Conservation (phyloP, 2,329 filamentous ascomycete species). For the Calonectria leucothoes region DNA sequence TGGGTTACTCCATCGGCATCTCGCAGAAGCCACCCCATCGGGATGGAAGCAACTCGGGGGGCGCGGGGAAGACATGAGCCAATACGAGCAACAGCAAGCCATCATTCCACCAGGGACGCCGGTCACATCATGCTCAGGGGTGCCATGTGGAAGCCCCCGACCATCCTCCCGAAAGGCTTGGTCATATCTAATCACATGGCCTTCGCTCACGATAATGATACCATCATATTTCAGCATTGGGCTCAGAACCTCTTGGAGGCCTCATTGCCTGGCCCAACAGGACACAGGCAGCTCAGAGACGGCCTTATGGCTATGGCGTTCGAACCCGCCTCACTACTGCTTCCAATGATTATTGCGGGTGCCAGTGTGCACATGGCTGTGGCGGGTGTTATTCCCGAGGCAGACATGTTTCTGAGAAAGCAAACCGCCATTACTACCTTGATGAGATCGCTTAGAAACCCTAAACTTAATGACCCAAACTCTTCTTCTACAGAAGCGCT, state of each 20-base stretch:
- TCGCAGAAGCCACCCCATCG: neutral
- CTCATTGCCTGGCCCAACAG: neutral
- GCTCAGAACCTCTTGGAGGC: neutral
- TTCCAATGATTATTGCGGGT: slow-evolving; percentile 10
- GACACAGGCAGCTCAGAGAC: neutral
- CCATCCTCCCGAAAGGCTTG: neutral
- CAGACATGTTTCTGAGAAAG: neutral
- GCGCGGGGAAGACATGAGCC: neutral
- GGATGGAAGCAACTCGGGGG: neutral
- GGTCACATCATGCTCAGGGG: neutral
- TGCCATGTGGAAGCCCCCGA: neutral
- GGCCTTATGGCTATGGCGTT: neutral
- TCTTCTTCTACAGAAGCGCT: neutral
- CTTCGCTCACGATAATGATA: neutral
- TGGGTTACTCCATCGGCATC: slow-evolving; percentile 7
- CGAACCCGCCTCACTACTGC: neutral
- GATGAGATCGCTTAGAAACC: neutral
- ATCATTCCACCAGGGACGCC: neutral
- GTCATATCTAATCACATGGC: neutral
- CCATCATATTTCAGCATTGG: neutral
- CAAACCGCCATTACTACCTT: neutral
- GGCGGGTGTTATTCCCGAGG: slow-evolving; percentile 1
- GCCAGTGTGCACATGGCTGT: slow-evolving; percentile 13
- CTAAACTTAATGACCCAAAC: neutral
- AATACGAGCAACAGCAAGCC: neutral